Evolutionary conservation across 2,329 filamentous ascomycete genomes (phyloP), one percentile per base, ranked within the genome.

Genomic region (Westerdykella aurantiaca): DNA sequence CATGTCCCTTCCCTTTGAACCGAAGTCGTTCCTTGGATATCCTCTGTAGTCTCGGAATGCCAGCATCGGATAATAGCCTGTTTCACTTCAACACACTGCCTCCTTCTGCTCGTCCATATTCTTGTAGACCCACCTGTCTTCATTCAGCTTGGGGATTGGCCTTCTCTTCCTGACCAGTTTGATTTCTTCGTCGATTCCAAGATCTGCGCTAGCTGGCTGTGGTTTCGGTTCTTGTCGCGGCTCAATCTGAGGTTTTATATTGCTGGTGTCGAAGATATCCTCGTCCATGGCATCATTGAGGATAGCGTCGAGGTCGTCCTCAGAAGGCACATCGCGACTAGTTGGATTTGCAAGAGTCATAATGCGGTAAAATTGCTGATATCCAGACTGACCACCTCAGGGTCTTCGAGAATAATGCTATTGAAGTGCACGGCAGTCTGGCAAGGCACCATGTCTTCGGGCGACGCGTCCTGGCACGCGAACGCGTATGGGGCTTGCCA

Each of bases 1-100:
- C 93, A 63, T 97, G 88, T 0, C 90, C 91, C 67, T 95, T 97
- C 39, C 93, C 93, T 64, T 91, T 94, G 55, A 96, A 81, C 52
- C 80, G 87, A 16, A 96, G 70, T 37, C 78, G 77, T 23, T 81
- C 77, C 42, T 80, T 82, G 0, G 87, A 83, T 55, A 82, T 82
- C 49, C 76, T 80, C 34, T 86, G 82, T 41, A 98, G 72, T 57
- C 85, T 88, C 1, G 88, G 88, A 47, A 98, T 89, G 1, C 93
- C 93, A 38, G 81, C 78, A 16, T 83, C 78, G 3, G 88, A 93
- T 1, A 97, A 75, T n/a, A 97, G 71, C 52, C 88, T 89, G 49
- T 22, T 29, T 9, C 33, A 12, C 7, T 18, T 14, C 10, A 18
- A 12, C 33, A 14, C n/a, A 35, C n/a, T 35, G 33, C n/a, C 3